phyloP scores from a whole-genome alignment of 257 asterid genomes.

The Capsicum baccatum region DNA sequence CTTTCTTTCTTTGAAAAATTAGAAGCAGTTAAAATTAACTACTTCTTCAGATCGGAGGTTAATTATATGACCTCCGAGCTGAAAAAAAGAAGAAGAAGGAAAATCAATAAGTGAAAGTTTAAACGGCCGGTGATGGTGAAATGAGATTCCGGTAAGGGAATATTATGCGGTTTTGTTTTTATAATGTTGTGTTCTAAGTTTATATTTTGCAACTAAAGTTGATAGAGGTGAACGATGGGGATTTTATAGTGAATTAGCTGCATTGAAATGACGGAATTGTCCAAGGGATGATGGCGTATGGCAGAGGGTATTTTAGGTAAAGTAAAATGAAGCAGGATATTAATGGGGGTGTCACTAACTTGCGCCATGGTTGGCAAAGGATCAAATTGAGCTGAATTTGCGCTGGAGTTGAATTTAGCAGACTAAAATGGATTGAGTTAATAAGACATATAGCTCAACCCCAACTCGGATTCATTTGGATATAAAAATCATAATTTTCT shows the following conservation, averaged over 20 bases:
- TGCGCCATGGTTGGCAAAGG: conserved; percentile 38
- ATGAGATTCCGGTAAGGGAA: conserved; percentile 37
- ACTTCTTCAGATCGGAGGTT: background rate
- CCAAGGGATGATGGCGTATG: background rate
- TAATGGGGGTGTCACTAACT: conserved; percentile 44
- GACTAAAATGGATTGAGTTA: too few relatives aligned
- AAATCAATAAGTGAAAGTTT: background rate
- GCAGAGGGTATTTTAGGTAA: conserved; percentile 41
- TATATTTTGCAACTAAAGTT: conserved; percentile 57
- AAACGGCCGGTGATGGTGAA: conserved; percentile 20
- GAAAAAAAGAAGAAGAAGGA: too few relatives aligned
- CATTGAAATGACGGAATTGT: too few relatives aligned
- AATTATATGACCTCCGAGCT: background rate
- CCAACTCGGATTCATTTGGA: too few relatives aligned
- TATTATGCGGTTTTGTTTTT: background rate
- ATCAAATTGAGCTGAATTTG: too few relatives aligned
- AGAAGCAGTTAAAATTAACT: background rate
- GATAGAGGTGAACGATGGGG: conserved; percentile 35
- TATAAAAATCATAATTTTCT: too few relatives aligned
- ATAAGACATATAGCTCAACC: too few relatives aligned
- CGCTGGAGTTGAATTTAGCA: too few relatives aligned
- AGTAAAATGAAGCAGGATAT: conserved; percentile 31
- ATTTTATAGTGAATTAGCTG: conserved; percentile 37
- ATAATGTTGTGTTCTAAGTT: conserved; percentile 6
- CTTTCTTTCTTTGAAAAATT: conserved; percentile 9